Evolutionary conservation across 1,284 basidiomycete genomes (phyloP).

Genomic region (Ustilago bromivora): DNA sequence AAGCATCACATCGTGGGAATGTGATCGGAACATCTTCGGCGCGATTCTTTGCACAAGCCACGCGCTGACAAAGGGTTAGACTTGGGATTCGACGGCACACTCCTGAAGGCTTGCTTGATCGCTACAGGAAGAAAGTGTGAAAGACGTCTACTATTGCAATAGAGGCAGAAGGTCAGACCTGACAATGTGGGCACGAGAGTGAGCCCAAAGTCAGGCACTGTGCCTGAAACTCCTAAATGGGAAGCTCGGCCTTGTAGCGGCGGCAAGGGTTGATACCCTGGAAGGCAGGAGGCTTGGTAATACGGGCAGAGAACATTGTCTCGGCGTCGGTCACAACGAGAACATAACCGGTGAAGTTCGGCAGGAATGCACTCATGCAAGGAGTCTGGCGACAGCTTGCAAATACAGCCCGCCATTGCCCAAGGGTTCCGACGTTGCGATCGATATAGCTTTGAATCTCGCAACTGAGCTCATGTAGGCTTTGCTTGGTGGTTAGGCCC

Average conservation of each 20-base stretch:
- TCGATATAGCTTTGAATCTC: conserved; percentile 11
- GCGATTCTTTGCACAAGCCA: not conserved
- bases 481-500: not conserved
- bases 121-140: not conserved
- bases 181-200: too few species aligned
- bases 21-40: not conserved
- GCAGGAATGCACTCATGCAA: not conserved
- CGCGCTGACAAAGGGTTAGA: not conserved
- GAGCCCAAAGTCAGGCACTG: not conserved
- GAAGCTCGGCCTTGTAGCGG: not conserved
- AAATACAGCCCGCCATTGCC: conserved; percentile 8
- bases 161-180: not conserved
- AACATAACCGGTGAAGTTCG: conserved; percentile 1
- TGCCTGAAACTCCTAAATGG: not conserved
- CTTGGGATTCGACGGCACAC: not conserved
- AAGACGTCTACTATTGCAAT: not conserved
- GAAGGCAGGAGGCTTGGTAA: not conserved
- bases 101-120: not conserved
- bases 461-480: not conserved
- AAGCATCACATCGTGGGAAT: not conserved
- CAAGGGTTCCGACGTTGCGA: not conserved
- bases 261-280: conserved; percentile 6
- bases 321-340: conserved; percentile 12
- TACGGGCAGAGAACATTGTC: not conserved
- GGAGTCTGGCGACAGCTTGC: not conserved